Percentiles rank a stretch among this genome's conserved stretches.
Evolutionary conservation across 1,284 basidiomycete species (phyloP).

Genomic region (Ceratobasidium sp.): DNA sequence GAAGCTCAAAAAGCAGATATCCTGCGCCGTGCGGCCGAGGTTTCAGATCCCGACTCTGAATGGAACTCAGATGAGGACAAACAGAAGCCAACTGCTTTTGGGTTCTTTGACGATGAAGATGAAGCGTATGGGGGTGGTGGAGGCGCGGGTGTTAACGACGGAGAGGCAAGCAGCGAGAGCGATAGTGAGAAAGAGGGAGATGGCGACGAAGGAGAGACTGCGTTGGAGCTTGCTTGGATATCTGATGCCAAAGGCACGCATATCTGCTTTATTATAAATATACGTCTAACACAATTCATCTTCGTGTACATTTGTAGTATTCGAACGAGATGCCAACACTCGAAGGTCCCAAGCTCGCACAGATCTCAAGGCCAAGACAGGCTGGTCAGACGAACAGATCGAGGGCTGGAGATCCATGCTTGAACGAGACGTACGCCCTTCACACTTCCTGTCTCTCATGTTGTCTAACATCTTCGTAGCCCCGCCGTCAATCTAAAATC

Average conservation of each 20-base stretch:
- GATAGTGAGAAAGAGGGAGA: conserved; percentile 42
- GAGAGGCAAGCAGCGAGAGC: conserved; percentile 49
- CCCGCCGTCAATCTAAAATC: conserved; percentile 73
- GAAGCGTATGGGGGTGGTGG: conserved; percentile 57
- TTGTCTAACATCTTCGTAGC: conserved; percentile 56
- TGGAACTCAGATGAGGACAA: conserved; percentile 70
- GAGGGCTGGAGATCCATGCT: conserved; percentile 91
- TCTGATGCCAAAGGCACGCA: conserved; percentile 41
- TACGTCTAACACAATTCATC: conserved; percentile 50
- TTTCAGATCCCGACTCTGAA: conserved; percentile 34
- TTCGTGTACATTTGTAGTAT: conserved; percentile 57
- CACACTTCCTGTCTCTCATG: conserved; percentile 15
- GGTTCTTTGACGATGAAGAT: conserved; percentile 58
- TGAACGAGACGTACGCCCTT: conserved; percentile 72
- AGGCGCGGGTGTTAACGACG: conserved; percentile 45
- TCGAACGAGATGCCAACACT: conserved; percentile 79
- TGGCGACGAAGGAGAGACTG: conserved; percentile 45
- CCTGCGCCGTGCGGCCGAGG: conserved; percentile 74
- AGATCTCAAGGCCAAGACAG: conserved; percentile 73
- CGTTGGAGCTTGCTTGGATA: conserved; percentile 30
- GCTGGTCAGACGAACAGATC: conserved; percentile 80
- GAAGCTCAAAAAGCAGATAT: conserved; percentile 84
- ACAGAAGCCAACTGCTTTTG: conserved; percentile 62
- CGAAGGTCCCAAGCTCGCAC: conserved; percentile 71
- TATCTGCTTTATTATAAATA: conserved; percentile 23